phyloP scores from a whole-genome alignment of 2,329 filamentous ascomycete genomes.

The Cercospora citrullina region DNA sequence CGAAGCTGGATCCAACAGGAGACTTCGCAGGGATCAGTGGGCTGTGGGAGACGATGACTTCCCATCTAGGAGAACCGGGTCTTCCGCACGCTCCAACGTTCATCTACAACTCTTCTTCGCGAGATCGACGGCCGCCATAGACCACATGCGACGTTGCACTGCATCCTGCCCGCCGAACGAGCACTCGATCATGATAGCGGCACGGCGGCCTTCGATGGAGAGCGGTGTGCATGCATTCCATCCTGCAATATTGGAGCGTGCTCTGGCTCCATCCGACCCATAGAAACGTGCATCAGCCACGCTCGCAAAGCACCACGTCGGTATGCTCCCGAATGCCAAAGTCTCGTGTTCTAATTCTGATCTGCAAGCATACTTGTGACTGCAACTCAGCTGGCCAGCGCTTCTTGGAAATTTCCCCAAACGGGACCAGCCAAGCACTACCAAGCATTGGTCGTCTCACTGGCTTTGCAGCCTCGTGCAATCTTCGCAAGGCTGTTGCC shows the following conservation, averaged over 20 bases:
- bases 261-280: background rate
- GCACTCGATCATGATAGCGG: background rate
- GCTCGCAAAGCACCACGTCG: background rate
- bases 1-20: background rate
- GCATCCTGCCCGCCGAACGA: background rate
- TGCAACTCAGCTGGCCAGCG: background rate
- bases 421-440: conserved; percentile 5
- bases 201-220: background rate
- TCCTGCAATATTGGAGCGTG: background rate
- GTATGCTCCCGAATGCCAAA: background rate
- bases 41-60: background rate
- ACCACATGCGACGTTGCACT: background rate
- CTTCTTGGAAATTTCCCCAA: background rate
- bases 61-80: background rate
- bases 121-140: background rate
- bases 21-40: background rate
- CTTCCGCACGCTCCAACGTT: background rate
- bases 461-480: conserved; percentile 1
- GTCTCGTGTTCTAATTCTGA: conserved; percentile 2
- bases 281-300: background rate
- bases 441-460: conserved; percentile 1
- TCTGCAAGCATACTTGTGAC: conserved; percentile 5
- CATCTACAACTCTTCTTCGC: background rate
- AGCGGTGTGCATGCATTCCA: background rate
- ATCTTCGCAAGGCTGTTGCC: background rate